Percentiles rank a stretch among this genome's conserved stretches.
These are phyloP conservation scores for Porcisia deanei DNA, from an alignment of 208 protist genomes.

Conservation along the genomic window DNA sequence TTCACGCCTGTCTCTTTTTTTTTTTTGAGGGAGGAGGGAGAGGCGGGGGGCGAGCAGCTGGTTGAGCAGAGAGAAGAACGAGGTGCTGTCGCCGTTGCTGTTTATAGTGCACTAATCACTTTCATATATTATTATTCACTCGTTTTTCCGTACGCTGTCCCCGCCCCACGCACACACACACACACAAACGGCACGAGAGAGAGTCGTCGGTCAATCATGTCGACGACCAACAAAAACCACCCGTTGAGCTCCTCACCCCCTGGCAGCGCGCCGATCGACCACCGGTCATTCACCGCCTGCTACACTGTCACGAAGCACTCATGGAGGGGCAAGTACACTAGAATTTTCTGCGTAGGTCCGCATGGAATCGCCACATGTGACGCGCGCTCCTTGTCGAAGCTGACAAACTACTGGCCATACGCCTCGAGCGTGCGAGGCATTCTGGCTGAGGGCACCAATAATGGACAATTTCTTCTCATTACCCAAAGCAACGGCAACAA, in stretches of 20 bases:
- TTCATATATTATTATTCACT: constrained; percentile 3
- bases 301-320: constrained; percentile 86
- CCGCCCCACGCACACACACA: background rate
- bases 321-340: constrained; percentile 87
- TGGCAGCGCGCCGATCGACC: constrained; percentile 9
- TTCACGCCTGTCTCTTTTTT: background rate
- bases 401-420: constrained; percentile 89
- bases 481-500: constrained; percentile 35
- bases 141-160: background rate
- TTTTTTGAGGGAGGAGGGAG: no score
- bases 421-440: constrained; percentile 33
- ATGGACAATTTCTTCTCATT: constrained; percentile 59
- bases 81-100: no score
- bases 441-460: constrained; percentile 29
- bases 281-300: constrained; percentile 59
- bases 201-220: background rate
- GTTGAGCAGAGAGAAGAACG: no score
- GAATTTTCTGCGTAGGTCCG: constrained; percentile 77
- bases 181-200: background rate
- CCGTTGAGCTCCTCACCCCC: constrained; percentile 13
- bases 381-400: constrained; percentile 57
- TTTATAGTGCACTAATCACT: background rate
- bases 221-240: constrained; percentile 8
- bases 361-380: constrained; percentile 73
- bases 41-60: background rate